phyloP scores from a whole-genome alignment of 1,284 basidiomycete genomes.

The Heterobasidion occidentale region DNA sequence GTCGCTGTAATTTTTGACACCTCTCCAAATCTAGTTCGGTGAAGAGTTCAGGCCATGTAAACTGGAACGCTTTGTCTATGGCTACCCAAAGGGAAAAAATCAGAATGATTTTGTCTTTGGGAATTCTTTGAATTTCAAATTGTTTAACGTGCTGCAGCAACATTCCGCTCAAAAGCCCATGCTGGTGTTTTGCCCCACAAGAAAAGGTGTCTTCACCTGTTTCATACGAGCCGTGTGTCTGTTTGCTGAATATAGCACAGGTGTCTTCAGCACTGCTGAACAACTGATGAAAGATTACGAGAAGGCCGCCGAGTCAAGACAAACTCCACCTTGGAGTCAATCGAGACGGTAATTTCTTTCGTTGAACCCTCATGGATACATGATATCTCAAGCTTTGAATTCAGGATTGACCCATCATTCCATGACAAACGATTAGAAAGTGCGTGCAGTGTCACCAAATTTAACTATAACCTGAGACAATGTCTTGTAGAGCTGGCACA shows the following conservation, averaged over 20 bases:
- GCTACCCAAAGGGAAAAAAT: conserved; percentile 46
- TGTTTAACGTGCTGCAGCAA: conserved; percentile 64
- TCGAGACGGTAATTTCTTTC: conserved; percentile 33
- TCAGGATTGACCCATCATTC: conserved; percentile 46
- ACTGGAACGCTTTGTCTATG: conserved; percentile 65
- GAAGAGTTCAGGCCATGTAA: conserved; percentile 87
- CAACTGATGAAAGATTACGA: conserved; percentile 67
- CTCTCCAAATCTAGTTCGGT: conserved; percentile 57
- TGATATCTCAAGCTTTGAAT: neutral
- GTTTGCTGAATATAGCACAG: conserved; percentile 24
- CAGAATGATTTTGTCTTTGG: conserved; percentile 81
- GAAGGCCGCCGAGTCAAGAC: conserved; percentile 40
- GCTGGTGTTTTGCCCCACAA: conserved; percentile 79
- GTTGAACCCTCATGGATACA: neutral
- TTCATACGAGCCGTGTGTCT: neutral
- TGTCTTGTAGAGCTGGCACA: conserved; percentile 41
- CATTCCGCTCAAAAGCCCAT: conserved; percentile 75
- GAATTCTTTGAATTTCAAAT: conserved; percentile 63
- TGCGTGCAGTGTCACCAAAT: conserved; percentile 19
- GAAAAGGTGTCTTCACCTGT: conserved; percentile 51
- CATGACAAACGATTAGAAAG: conserved; percentile 56
- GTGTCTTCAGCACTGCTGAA: conserved; percentile 66
- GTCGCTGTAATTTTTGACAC: neutral
- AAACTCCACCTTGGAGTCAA: conserved; percentile 57
- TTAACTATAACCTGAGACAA: neutral